Evolutionary conservation across 176 grass and related monocot species (phyloP).

Genomic region (Eremochloa ophiuroides): DNA sequence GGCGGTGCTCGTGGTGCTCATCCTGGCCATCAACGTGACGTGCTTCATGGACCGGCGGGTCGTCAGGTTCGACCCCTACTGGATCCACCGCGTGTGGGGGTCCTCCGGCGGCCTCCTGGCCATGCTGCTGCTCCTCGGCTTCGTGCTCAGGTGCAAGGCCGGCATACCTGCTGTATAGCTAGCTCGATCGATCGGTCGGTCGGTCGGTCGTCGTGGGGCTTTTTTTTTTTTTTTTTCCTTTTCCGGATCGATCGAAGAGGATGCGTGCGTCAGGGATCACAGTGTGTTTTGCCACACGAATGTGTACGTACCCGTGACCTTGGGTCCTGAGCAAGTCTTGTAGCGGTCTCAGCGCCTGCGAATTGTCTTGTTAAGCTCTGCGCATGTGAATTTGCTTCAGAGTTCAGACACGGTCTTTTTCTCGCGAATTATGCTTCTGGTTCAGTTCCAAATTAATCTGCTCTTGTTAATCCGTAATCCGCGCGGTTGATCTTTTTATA

Average conservation of each 20-base stretch:
- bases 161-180: constrained; percentile 27
- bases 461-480: background rate
- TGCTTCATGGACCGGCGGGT: constrained; percentile 71
- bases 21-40: constrained; percentile 73
- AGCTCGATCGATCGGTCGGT: background rate
- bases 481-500: background rate
- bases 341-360: background rate
- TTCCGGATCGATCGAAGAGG: background rate
- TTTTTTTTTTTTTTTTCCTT: background rate
- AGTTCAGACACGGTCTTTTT: background rate
- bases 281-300: background rate
- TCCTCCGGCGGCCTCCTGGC: constrained; percentile 81
- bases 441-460: background rate
- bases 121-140: constrained; percentile 78
- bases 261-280: background rate
- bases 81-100: constrained; percentile 86
- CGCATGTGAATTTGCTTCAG: background rate
- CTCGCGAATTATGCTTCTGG: background rate
- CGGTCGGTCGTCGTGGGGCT: background rate
- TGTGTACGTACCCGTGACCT: background rate
- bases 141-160: constrained; percentile 96
- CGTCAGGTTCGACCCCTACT: constrained; percentile 91
- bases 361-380: background rate
- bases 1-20: constrained; percentile 53
- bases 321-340: background rate